phyloP scores from a whole-genome alignment of 345 rosid genomes.

The Bruguiera parviflora region DNA sequence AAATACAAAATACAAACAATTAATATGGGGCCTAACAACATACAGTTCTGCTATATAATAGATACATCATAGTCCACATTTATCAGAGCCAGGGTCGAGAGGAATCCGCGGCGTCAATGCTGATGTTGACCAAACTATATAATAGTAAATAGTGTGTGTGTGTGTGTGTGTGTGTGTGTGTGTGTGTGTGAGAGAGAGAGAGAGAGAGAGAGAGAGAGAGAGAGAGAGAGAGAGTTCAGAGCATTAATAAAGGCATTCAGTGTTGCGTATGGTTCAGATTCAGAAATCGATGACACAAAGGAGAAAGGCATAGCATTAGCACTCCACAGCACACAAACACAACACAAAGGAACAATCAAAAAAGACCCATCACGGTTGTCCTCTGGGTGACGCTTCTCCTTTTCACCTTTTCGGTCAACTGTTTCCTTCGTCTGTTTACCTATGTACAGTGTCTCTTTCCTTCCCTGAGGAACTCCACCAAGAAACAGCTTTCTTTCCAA shows the following conservation, averaged over 20 bases:
- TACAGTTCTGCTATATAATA: slow-evolving; percentile 9
- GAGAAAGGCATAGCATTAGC: slow-evolving; percentile 22
- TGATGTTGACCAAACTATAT: slow-evolving; percentile 42
- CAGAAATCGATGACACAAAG: slow-evolving; percentile 45
- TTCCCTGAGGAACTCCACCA: background rate
- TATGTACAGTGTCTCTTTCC: background rate
- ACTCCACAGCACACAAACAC: background rate
- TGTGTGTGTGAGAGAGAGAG: no score
- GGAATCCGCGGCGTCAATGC: slow-evolving; percentile 38
- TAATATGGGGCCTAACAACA: background rate
- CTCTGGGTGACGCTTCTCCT: slow-evolving; percentile 21
- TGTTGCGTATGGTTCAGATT: slow-evolving; percentile 34
- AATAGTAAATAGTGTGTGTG: slow-evolving; percentile 11
- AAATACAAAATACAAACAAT: background rate
- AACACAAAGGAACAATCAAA: slow-evolving; percentile 5
- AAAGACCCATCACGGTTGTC: slow-evolving; percentile 13
- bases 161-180: no score
- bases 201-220: slow-evolving; percentile 12
- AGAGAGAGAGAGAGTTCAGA: slow-evolving; percentile 25
- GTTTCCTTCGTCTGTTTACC: background rate
- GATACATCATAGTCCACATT: slow-evolving; percentile 26
- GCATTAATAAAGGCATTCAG: slow-evolving; percentile 40
- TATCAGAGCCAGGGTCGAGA: slow-evolving; percentile 19
- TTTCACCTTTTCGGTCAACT: slow-evolving; percentile 26
- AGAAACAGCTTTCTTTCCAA: background rate